Percentiles rank a stretch among this genome's conserved stretches.
phyloP scores from a whole-genome alignment of 345 rosid genomes.

The Pistacia integerrima region DNA sequence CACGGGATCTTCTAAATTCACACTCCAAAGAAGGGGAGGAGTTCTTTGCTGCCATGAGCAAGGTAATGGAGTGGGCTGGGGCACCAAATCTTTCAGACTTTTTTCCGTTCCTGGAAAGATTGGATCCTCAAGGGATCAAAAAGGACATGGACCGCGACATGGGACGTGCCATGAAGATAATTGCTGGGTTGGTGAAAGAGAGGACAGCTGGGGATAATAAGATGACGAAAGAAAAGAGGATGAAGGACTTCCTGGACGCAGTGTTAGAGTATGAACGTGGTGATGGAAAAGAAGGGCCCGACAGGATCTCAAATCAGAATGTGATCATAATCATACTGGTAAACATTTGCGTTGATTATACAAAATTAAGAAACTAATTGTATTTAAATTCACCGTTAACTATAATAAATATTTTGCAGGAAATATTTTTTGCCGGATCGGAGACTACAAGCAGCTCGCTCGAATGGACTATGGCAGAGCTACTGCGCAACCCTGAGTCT shows the following conservation, averaged over 20 bases:
- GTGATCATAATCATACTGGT: constrained; percentile 19
- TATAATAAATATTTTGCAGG: background rate
- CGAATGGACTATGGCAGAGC: constrained; percentile 2
- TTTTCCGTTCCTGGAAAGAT: constrained; percentile 13
- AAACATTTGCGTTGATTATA: background rate
- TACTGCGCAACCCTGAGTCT: constrained; percentile 16
- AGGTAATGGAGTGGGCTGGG: constrained; percentile 4
- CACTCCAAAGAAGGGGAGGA: background rate
- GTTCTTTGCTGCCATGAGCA: background rate
- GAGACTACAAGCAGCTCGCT: background rate
- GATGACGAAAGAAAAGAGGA: background rate
- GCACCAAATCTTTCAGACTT: constrained; percentile 28
- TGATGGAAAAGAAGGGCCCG: constrained; percentile 17
- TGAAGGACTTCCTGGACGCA: constrained; percentile 20
- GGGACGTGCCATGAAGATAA: constrained; percentile 15
- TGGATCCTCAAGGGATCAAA: constrained; percentile 36
- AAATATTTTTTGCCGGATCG: constrained; percentile 3
- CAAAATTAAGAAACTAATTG: background rate
- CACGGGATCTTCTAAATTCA: constrained; percentile 16
- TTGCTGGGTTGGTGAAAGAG: constrained; percentile 22
- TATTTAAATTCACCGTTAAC: background rate
- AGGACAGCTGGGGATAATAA: constrained; percentile 10
- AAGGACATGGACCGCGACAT: constrained; percentile 21
- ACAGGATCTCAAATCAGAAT: constrained; percentile 6
- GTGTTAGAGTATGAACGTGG: constrained; percentile 18